phyloP scores from a whole-genome alignment of 768 basidiomycete species.

The Kwoniella dendrophila region DNA sequence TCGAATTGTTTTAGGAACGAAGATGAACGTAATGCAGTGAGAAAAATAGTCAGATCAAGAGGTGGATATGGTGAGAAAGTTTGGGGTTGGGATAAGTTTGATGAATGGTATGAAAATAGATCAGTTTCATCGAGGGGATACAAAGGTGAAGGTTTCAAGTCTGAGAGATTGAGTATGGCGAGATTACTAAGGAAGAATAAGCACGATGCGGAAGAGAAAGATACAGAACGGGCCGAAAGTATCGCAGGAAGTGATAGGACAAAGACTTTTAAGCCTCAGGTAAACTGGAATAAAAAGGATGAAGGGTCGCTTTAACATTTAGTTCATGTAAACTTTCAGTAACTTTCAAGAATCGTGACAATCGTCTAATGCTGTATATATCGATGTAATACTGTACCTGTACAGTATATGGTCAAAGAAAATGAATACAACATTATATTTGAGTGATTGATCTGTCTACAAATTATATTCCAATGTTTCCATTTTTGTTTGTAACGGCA shows the following conservation, averaged over 20 bases:
- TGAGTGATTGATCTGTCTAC: no score
- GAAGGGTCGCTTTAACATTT: no score
- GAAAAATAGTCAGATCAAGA: conserved; percentile 26
- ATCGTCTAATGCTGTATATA: no score
- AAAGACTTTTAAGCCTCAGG: no score
- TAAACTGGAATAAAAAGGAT: no score
- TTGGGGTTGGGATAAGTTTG: conserved; percentile 38
- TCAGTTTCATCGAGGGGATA: neutral
- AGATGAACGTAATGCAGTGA: conserved; percentile 30
- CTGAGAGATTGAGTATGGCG: neutral
- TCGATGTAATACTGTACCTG: no score
- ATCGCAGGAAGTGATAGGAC: no score
- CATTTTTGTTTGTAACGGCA: no score
- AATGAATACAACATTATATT: neutral
- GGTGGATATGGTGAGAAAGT: conserved; percentile 29
- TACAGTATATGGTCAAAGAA: neutral
- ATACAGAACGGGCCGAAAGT: neutral
- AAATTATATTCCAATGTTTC: no score
- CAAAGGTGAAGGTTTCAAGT: neutral
- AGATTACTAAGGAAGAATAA: neutral
- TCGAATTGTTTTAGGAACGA: conserved; percentile 38
- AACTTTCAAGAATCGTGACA: no score
- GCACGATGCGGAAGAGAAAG: neutral
- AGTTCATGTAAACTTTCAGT: no score
- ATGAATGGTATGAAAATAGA: conserved; percentile 26